These are phyloP conservation scores for Papilionanthe hybrid DNA, from an alignment of 116 monocot genomes.

Conservation along the genomic window DNA sequence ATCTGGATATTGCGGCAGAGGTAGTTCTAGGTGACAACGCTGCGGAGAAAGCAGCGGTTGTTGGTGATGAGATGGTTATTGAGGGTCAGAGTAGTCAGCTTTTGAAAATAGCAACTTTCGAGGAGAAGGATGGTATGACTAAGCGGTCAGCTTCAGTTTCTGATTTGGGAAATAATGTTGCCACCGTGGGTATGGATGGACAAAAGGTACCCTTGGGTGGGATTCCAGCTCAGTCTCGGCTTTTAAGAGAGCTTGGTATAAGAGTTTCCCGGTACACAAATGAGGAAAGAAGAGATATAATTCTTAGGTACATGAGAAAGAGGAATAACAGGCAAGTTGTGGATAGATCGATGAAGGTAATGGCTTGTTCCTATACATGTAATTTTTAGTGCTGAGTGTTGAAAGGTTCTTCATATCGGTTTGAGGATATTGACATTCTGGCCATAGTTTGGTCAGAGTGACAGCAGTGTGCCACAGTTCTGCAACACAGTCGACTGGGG, in stretches of 20 bases:
- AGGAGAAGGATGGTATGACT: neutral
- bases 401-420: no score
- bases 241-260: slow-evolving; percentile 46
- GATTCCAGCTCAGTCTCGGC: slow-evolving; percentile 36
- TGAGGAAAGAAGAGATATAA: slow-evolving; percentile 50
- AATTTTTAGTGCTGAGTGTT: neutral
- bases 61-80: slow-evolving; percentile 6
- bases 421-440: neutral
- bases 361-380: neutral
- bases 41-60: slow-evolving; percentile 6
- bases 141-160: neutral
- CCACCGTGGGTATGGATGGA: slow-evolving; percentile 6
- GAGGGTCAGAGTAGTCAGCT: slow-evolving; percentile 1
- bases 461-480: neutral
- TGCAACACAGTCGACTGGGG: neutral
- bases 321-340: slow-evolving; percentile 48
- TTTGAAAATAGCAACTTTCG: neutral
- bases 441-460: neutral
- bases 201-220: slow-evolving; percentile 21
- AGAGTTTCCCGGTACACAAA: slow-evolving; percentile 36
- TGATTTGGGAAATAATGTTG: slow-evolving; percentile 3
- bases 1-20: slow-evolving; percentile 7
- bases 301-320: slow-evolving; percentile 52
- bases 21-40: slow-evolving; percentile 14
- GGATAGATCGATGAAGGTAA: slow-evolving; percentile 44